A percentile compares a stretch with the other conserved stretches of the same genome.
These are phyloP conservation scores for Colletotrichum somersetense DNA, from an alignment of 2,329 filamentous ascomycete genomes.

Conservation along the genomic window DNA sequence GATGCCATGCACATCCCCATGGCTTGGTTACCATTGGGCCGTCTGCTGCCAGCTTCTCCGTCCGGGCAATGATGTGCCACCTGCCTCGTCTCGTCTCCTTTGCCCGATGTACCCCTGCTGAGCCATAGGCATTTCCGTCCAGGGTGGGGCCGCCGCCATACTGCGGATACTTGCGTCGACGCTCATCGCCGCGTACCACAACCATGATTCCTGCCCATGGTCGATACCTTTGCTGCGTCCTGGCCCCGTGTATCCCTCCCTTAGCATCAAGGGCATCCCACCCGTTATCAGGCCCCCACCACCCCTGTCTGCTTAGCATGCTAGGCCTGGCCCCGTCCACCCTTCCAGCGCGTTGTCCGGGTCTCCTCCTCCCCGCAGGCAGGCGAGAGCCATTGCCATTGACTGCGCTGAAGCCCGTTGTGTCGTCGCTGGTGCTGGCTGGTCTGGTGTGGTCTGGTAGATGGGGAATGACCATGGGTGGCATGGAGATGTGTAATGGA, in stretches of 20 bases:
- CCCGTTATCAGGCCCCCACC: constrained; percentile 1
- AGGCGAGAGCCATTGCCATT: constrained; percentile 9
- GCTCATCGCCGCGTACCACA: constrained; percentile 1
- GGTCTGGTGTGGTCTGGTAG: background rate
- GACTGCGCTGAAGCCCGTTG: background rate
- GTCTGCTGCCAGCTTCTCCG: constrained; percentile 10
- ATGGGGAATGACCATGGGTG: constrained; percentile 23
- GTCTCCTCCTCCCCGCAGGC: constrained; percentile 13
- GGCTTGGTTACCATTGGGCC: constrained; percentile 12
- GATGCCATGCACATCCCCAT: constrained; percentile 13
- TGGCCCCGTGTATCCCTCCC: background rate
- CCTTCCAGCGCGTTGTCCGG: constrained; percentile 19
- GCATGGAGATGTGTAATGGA: constrained; percentile 18
- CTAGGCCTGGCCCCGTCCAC: constrained; percentile 18
- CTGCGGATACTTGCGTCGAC: constrained; percentile 13
- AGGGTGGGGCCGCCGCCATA: constrained; percentile 15
- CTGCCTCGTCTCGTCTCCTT: constrained; percentile 30
- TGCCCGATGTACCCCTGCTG: constrained; percentile 25
- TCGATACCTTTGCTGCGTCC: background rate
- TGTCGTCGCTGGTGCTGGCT: constrained; percentile 50
- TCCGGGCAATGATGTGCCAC: constrained; percentile 26
- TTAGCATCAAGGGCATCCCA: constrained; percentile 2
- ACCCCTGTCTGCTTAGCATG: background rate
- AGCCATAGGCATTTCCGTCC: constrained; percentile 30
- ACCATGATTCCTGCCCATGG: background rate